Evolutionary conservation across 768 basidiomycete species (phyloP).

Genomic region (Russula dissimulans): DNA sequence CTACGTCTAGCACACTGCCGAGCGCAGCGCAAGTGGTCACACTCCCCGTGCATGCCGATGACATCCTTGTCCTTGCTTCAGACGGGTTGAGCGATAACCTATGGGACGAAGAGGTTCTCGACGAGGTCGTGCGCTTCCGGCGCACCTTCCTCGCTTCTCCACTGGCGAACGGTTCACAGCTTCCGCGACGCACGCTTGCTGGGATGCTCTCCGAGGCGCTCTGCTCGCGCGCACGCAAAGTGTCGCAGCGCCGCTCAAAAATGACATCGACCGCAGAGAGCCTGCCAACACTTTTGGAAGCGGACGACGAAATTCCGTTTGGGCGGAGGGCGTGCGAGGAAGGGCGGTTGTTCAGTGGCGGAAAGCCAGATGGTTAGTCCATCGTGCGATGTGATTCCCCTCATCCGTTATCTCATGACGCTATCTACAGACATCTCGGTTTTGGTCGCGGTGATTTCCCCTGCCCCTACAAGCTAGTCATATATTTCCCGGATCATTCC

Average conservation of each 20-base stretch:
- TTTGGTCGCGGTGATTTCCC: constrained; percentile 54
- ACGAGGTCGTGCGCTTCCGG: constrained; percentile 62
- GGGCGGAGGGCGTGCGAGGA: constrained; percentile 68
- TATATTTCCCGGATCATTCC: too few species aligned
- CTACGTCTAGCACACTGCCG: constrained; percentile 52
- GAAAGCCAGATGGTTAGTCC: constrained; percentile 73
- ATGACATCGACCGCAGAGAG: not conserved
- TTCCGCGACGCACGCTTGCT: constrained; percentile 48
- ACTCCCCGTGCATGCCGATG: constrained; percentile 58
- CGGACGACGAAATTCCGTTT: constrained; percentile 64
- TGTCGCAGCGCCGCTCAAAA: constrained; percentile 38
- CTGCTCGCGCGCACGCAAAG: constrained; percentile 65
- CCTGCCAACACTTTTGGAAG: not conserved
- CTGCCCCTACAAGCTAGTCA: constrained; percentile 21
- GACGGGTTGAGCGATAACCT: constrained; percentile 83
- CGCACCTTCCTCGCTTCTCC: constrained; percentile 25
- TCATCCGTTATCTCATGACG: not conserved
- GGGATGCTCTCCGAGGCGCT: constrained; percentile 71
- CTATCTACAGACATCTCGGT: constrained; percentile 51
- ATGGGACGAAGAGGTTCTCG: constrained; percentile 82
- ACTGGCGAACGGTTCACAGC: constrained; percentile 5
- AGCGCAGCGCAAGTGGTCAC: constrained; percentile 60
- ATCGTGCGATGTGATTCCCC: not conserved
- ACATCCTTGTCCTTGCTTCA: constrained; percentile 71
- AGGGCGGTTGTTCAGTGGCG: constrained; percentile 65